A percentile compares a stretch with the other conserved stretches of the same genome.
Conservation (phyloP, 1,284 basidiomycete genomes). For the Erythrobasidium hasegawianum region DNA sequence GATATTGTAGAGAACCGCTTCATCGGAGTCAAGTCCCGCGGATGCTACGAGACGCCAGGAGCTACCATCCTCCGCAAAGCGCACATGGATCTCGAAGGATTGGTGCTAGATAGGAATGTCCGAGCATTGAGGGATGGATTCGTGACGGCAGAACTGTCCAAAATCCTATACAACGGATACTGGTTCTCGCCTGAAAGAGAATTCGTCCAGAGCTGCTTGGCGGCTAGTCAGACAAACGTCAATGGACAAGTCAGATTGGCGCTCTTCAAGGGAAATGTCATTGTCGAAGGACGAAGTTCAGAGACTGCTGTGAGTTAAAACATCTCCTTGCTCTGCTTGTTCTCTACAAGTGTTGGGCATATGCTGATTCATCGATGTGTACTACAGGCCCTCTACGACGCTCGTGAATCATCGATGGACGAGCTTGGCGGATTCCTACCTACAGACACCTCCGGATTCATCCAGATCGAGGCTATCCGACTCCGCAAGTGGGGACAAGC, state of each 20-base stretch:
- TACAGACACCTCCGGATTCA: slow-evolving; percentile 86
- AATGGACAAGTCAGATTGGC: slow-evolving; percentile 88
- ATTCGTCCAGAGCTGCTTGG: slow-evolving; percentile 83
- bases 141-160: slow-evolving; percentile 80
- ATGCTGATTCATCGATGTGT: slow-evolving; percentile 13
- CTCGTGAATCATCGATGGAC: slow-evolving; percentile 97
- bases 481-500: slow-evolving; percentile 76
- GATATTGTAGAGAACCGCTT: slow-evolving; percentile 99
- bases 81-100: slow-evolving; percentile 94
- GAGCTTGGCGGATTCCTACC: slow-evolving; percentile 96
- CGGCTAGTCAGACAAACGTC: slow-evolving; percentile 90
- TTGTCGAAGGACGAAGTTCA: slow-evolving; percentile 86
- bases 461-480: slow-evolving; percentile 88
- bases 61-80: slow-evolving; percentile 93
- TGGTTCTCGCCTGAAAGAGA: slow-evolving; percentile 90
- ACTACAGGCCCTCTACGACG: slow-evolving; percentile 82
- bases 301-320: slow-evolving; percentile 60
- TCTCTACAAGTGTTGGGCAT: background rate
- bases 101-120: slow-evolving; percentile 96
- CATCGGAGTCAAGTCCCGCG: slow-evolving; percentile 97
- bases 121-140: slow-evolving; percentile 92
- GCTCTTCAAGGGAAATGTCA: slow-evolving; percentile 93
- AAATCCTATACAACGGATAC: slow-evolving; percentile 93
- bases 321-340: background rate
- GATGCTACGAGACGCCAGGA: slow-evolving; percentile 96